Evolutionary conservation across 192 early-diverging fungal genomes (phyloP).

Genomic region (Umbelopsis sp.): DNA sequence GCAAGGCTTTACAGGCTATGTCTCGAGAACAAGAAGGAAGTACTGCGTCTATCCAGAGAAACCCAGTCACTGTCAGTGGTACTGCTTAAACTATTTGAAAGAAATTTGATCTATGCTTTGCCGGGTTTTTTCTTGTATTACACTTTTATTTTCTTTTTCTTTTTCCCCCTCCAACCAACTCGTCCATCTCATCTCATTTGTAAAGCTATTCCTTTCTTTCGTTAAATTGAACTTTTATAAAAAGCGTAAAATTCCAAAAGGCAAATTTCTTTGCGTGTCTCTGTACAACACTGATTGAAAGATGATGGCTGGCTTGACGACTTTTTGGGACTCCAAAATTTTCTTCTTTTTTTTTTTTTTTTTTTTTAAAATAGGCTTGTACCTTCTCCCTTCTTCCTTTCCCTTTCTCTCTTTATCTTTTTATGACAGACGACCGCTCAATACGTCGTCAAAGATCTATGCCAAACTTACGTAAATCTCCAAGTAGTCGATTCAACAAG

Average conservation of each 20-base stretch:
- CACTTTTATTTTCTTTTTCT: not conserved
- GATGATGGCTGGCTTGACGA: too few relatives aligned
- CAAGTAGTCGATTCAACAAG: constrained; percentile 4
- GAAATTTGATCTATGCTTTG: too few relatives aligned
- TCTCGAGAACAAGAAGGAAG: not conserved
- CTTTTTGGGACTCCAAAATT: too few relatives aligned
- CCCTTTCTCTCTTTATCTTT: not conserved
- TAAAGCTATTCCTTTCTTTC: constrained; percentile 1
- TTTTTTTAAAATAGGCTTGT: not conserved
- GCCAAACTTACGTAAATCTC: constrained; percentile 11
- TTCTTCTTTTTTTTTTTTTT: too few relatives aligned
- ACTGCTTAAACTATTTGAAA: not conserved
- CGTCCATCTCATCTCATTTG: not conserved
- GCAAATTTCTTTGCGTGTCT: too few relatives aligned
- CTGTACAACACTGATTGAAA: too few relatives aligned
- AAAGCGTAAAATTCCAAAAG: not conserved
- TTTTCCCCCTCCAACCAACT: not conserved
- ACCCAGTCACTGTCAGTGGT: not conserved
- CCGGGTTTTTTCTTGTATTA: too few relatives aligned
- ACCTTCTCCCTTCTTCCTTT: not conserved
- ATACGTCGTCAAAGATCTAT: constrained; percentile 3
- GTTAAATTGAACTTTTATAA: not conserved
- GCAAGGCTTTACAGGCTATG: constrained; percentile 7
- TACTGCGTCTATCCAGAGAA: not conserved
- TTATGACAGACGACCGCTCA: not conserved